Conservation (phyloP, 2,329 filamentous ascomycete species). For the Fusarium marasasianum region DNA sequence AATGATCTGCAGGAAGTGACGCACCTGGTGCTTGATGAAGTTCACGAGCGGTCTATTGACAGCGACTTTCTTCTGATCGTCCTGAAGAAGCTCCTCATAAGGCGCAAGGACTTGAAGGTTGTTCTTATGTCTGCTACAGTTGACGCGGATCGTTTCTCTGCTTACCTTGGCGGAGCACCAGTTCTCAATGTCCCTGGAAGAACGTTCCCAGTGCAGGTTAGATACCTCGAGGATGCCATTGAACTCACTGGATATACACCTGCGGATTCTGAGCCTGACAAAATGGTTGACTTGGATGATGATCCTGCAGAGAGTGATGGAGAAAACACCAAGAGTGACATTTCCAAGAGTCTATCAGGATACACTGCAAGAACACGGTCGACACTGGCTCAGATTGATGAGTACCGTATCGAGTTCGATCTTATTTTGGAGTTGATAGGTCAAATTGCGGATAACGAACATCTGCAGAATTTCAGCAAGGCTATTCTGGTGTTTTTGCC, state of each 20-base stretch:
- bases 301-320: conserved; percentile 62
- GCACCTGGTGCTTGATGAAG: conserved; percentile 95
- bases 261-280: conserved; percentile 56
- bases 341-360: conserved; percentile 71
- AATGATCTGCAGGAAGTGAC: conserved; percentile 89
- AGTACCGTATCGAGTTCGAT: conserved; percentile 91
- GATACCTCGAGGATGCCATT: conserved; percentile 91
- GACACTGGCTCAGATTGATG: conserved; percentile 81
- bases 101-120: conserved; percentile 86
- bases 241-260: conserved; percentile 81
- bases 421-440: conserved; percentile 83
- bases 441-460: conserved; percentile 75
- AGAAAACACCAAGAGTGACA: conserved; percentile 63
- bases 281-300: conserved; percentile 71
- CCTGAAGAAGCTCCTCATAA: conserved; percentile 80
- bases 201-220: conserved; percentile 90
- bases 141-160: conserved; percentile 89
- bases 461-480: conserved; percentile 79
- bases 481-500: conserved; percentile 95
- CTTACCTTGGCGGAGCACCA: conserved; percentile 85
- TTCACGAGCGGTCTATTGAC: conserved; percentile 95
- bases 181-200: conserved; percentile 91
- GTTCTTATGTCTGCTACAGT: conserved; percentile 98
- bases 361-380: conserved; percentile 82
- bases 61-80: conserved; percentile 96